Evolutionary conservation across 352 stramenopile genomes (phyloP), one percentile per base, ranked within the genome.

Genomic region (Pythium grandisporangium): DNA sequence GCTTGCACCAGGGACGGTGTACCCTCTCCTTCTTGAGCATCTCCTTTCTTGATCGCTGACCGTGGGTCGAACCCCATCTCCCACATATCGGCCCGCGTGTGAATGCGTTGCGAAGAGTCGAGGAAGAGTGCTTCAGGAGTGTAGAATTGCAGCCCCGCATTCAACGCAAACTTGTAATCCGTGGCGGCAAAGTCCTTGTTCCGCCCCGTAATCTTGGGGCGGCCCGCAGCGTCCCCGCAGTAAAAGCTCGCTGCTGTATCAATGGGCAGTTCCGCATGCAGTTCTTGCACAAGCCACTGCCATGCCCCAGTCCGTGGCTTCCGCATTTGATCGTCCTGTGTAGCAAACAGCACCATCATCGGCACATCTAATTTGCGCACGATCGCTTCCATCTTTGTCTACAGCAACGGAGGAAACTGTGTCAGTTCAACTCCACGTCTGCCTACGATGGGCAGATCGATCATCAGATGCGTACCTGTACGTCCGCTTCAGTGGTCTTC

Each of bases 121-220:
- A 91, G 38, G 37, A 96, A 95, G 6, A 95, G 60, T 34, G 65
- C 65, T 42, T 96, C 83, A 3, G 86, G 84, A 2, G 84, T 95
- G 34, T 75, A 58, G 53, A 96, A 95, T 21, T 50, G 48, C 22
- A 96, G 35, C 0, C 64, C 64, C n/a, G 80, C 48, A 55, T 96
- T 96, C 5, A 94, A 51, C 12, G 86, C 84, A 40, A 95, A 93
- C 52, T 92, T 90, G 57, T 93, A 88, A 46, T 96, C 86, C 4
- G 75, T 82, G 13, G 71, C 67, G 6, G 80, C 75, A 51, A 93
- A 93, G 49, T 93, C 80, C 47, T 93, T 93, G 23, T 63, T 53
- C 6, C 77, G 62, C 2, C 75, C 77, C 10, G 62, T 43, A 14
- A 67, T 63, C 55, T 84, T 90, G 25, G 80, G 80, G 6, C 80